Percentiles rank a stretch among this genome's conserved stretches.
phyloP scores from a whole-genome alignment of 768 basidiomycete species.

The Macrolepiota fuliginosa region DNA sequence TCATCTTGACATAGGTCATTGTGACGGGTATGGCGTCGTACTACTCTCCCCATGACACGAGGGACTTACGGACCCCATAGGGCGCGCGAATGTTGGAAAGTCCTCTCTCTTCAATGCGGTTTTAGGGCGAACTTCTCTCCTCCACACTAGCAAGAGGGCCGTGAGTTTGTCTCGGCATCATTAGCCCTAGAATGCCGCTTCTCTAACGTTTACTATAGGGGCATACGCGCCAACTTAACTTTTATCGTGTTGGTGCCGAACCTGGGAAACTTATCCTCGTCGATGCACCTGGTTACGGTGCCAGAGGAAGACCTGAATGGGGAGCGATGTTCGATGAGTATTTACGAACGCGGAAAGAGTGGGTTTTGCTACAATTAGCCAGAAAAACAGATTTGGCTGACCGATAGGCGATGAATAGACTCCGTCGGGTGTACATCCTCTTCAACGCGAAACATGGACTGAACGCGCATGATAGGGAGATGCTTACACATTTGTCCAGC shows the following conservation, averaged over 20 bases:
- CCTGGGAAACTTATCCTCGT: conserved; percentile 65
- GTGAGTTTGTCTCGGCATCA: conserved; percentile 35
- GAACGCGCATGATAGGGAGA: conserved; percentile 51
- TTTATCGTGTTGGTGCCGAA: conserved; percentile 62
- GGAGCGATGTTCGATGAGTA: conserved; percentile 68
- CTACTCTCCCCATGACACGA: not conserved
- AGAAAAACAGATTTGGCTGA: conserved; percentile 5
- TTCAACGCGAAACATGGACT: conserved; percentile 68
- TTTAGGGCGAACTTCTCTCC: conserved; percentile 51
- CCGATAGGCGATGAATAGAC: conserved; percentile 33
- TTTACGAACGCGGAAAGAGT: conserved; percentile 59
- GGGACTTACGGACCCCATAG: conserved; percentile 27
- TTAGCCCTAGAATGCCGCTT: not conserved
- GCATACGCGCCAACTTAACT: conserved; percentile 69
- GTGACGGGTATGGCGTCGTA: conserved; percentile 35
- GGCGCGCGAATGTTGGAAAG: conserved; percentile 79
- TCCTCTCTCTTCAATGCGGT: conserved; percentile 73
- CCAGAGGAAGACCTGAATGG: conserved; percentile 73
- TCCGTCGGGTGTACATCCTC: conserved; percentile 68
- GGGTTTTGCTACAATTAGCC: conserved; percentile 22
- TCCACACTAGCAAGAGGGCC: conserved; percentile 68
- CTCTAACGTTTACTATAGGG: conserved; percentile 44
- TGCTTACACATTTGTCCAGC: conserved; percentile 54
- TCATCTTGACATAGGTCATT: conserved; percentile 32
- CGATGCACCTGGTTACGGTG: conserved; percentile 81